Conservation (phyloP, 306 rosid species). For the Cicer arietinum region DNA sequence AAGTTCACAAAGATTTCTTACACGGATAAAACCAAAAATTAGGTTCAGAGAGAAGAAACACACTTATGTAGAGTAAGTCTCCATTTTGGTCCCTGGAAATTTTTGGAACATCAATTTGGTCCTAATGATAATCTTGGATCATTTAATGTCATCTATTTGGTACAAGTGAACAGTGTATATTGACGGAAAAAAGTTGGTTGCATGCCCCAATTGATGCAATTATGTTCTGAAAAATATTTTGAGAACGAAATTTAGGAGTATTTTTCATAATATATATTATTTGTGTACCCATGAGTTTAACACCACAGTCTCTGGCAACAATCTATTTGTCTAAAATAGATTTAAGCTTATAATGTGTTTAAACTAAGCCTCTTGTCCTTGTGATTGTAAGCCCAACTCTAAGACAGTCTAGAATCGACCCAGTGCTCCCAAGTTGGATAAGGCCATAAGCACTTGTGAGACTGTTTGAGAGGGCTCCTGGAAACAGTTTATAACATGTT, state of each 20-base stretch:
- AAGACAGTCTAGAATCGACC: no score
- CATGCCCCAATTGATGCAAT: not conserved
- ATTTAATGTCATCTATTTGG: not conserved
- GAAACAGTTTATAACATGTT: no score
- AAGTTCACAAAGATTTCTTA: not conserved
- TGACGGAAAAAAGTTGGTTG: not conserved
- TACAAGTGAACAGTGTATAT: not conserved
- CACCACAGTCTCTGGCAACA: not conserved
- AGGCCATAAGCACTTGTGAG: no score
- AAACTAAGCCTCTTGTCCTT: no score
- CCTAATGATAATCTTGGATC: not conserved
- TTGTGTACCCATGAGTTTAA: not conserved
- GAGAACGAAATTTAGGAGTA: not conserved
- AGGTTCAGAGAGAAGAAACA: constrained; percentile 17
- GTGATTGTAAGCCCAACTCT: no score
- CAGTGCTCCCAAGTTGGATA: no score
- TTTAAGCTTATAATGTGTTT: not conserved
- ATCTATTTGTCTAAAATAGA: not conserved
- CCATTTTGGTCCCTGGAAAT: not conserved
- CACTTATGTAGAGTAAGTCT: not conserved
- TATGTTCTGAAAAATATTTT: no score
- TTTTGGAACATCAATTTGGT: not conserved
- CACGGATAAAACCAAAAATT: not conserved
- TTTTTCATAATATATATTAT: not conserved
- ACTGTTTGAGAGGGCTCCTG: no score